Conservation (phyloP, 768 basidiomycete species). For the Rubroboletus pulcherrimus region DNA sequence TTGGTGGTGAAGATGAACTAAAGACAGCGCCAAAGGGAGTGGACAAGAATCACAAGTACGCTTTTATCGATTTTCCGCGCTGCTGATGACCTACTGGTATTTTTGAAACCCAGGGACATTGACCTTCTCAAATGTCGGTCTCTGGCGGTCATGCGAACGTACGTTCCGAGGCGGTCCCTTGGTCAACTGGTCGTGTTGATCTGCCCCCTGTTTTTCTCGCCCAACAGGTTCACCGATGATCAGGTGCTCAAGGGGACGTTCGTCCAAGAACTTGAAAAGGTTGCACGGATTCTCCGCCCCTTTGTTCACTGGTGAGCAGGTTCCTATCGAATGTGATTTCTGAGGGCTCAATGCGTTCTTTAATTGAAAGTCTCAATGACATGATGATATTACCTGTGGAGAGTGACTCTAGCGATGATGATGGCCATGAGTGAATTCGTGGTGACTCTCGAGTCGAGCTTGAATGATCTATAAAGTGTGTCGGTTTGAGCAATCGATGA, state of each 20-base stretch:
- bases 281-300: slow-evolving; percentile 58
- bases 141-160: slow-evolving; percentile 66
- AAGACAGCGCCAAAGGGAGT: slow-evolving; percentile 92
- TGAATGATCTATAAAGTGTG: slow-evolving; percentile 3
- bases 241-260: slow-evolving; percentile 68
- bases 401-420: slow-evolving; percentile 7
- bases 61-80: background rate
- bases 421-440: slow-evolving; percentile 4
- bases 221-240: slow-evolving; percentile 63
- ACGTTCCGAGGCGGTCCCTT: slow-evolving; percentile 12
- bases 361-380: slow-evolving; percentile 55
- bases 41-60: slow-evolving; percentile 73
- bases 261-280: slow-evolving; percentile 52
- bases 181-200: slow-evolving; percentile 16
- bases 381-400: slow-evolving; percentile 56
- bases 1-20: slow-evolving; percentile 82
- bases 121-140: slow-evolving; percentile 85
- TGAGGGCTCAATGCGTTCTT: background rate
- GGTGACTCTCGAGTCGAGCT: background rate
- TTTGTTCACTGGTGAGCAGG: slow-evolving; percentile 71
- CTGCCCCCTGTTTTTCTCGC: background rate
- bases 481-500: background rate
- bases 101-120: slow-evolving; percentile 60
- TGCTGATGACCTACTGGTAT: background rate
- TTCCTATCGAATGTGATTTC: background rate